Evolutionary conservation across 441 rosid species (phyloP).

Genomic region (Adansonia gregorii): DNA sequence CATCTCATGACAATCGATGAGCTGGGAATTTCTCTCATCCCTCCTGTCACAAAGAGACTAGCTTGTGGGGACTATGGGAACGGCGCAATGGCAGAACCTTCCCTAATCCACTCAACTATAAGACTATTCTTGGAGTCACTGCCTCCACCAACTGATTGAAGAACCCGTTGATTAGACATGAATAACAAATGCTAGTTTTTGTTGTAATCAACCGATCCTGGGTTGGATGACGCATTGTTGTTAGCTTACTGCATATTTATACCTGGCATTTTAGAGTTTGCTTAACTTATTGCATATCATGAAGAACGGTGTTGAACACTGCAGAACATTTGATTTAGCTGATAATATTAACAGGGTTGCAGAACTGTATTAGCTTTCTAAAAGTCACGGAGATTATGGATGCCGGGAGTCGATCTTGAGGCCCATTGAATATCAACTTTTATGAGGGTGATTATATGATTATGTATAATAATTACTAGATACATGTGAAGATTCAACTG

Average conservation of each 20-base stretch:
- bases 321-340: not conserved
- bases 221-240: not conserved
- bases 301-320: not conserved
- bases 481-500: too few species aligned
- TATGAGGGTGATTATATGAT: too few species aligned
- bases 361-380: not conserved
- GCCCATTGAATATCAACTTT: too few species aligned
- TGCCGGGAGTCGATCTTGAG: too few species aligned
- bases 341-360: not conserved
- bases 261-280: slow-evolving; percentile 2
- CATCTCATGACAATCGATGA: slow-evolving; percentile 82
- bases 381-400: not conserved
- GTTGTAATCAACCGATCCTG: not conserved
- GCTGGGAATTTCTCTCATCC: slow-evolving; percentile 83
- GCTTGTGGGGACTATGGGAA: slow-evolving; percentile 91
- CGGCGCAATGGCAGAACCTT: slow-evolving; percentile 95
- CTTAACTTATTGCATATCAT: not conserved
- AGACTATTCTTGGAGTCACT: slow-evolving; percentile 74
- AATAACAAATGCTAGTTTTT: slow-evolving; percentile 11
- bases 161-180: slow-evolving; percentile 23
- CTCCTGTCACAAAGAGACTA: slow-evolving; percentile 77
- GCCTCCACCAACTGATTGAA: slow-evolving; percentile 38
- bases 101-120: slow-evolving; percentile 75
- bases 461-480: too few species aligned
- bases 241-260: not conserved